Evolutionary conservation across 23 red algal species (phyloP), one percentile per base, ranked within the genome.

Genomic region (Gracilaria domingensis): DNA sequence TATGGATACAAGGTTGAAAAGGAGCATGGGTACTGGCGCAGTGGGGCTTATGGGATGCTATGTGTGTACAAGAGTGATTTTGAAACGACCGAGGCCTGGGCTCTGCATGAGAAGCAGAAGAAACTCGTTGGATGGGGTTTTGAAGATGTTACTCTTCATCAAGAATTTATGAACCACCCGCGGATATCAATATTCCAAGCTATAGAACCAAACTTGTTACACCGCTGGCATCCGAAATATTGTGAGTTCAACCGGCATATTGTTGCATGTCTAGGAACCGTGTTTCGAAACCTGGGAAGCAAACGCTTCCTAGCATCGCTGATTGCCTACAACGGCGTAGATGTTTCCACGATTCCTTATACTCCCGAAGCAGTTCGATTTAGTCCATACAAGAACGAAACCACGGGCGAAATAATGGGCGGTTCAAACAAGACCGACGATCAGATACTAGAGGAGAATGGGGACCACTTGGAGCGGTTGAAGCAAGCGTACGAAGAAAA

Each of bases 51-150:
- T 29, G 87, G 87, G 50, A 67, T 70, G 60, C 53, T 91, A 17
- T 91, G 87, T n/a, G 53, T 67, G 56, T 91, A 74, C 40, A 80
- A 82, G 32, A 73, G 76, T 45, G 87, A 91, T 74, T 91, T 91
- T 66, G 48, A 82, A 42, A 60, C 34, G 36, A 82, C 87, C 25
- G 30, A 61, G 44, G 87, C 76, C 8, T 80, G 87, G 76, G 36
- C 76, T 23, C 38, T 38, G 20, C 72, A 44, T 28, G 62, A 67
- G 54, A 64, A 66, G 23, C 49, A 67, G 53, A 73, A 44, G 38
- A 73, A 73, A 37, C 32, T 73, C 17, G 12, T 58, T 13, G 87
- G 87, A 48, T 91, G 87, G 87, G 87, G 87, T 34, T 91, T 49
- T 53, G 87, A 91, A 54, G 87, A 91, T 72, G 58, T 91, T 20